Percentiles rank a stretch among this genome's conserved stretches.
Conservation (phyloP, 23 red algal genomes). For the Agarophyton chilense region DNA sequence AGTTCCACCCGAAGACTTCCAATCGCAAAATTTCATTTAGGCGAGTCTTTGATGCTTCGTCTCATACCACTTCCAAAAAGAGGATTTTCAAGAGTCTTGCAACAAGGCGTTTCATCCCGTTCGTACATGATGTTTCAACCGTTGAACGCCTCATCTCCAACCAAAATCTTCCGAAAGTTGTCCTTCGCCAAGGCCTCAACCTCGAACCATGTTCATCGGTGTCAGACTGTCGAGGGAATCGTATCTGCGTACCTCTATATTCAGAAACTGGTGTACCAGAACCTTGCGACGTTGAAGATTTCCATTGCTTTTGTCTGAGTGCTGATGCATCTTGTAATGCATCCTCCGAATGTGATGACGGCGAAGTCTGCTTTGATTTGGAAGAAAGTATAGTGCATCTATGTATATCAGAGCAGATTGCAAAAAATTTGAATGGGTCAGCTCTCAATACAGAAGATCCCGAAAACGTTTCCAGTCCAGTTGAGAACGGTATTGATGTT, state of each 20-base stretch:
- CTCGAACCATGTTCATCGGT: not conserved
- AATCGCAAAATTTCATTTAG: too few species aligned
- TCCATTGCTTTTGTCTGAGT: not conserved
- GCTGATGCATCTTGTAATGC: not conserved
- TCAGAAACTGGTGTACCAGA: not conserved
- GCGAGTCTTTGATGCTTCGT: too few species aligned
- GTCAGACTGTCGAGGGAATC: not conserved
- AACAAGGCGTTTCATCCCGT: too few species aligned
- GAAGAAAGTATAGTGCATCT: too few species aligned
- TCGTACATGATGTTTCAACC: too few species aligned
- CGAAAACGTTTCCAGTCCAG: not conserved
- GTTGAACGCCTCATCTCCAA: too few species aligned
- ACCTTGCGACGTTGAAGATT: not conserved
- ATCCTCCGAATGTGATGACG: not conserved
- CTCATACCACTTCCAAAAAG: too few species aligned
- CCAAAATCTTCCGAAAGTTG: too few species aligned
- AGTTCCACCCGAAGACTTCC: too few species aligned
- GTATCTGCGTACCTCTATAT: not conserved
- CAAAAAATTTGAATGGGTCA: too few species aligned
- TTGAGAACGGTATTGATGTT: too few species aligned
- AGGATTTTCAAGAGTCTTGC: too few species aligned
- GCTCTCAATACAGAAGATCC: not conserved
- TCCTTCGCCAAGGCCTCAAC: not conserved
- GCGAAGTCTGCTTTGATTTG: not conserved
- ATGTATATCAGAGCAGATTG: not conserved